Percentiles rank a stretch among this genome's conserved stretches.
Conservation (phyloP, 345 rosid species). For the Jatropha curcas region DNA sequence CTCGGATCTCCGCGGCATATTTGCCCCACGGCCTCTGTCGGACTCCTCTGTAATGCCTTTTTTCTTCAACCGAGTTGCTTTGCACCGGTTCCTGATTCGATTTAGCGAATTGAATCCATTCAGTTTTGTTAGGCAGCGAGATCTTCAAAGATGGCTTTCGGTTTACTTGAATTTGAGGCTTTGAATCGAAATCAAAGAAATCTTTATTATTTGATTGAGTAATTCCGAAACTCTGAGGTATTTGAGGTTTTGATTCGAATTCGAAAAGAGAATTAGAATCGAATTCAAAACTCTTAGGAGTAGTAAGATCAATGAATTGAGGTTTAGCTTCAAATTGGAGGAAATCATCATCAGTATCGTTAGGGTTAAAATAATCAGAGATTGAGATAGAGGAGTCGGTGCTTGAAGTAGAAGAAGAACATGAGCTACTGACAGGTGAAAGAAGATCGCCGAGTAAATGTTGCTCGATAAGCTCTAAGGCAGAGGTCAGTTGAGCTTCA, state of each 20-base stretch:
- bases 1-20: slow-evolving; percentile 95
- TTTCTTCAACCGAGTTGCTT: slow-evolving; percentile 23
- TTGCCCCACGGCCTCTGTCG: slow-evolving; percentile 94
- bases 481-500: slow-evolving; percentile 31
- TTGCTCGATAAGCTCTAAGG: slow-evolving; percentile 50
- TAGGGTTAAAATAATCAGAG: slow-evolving; percentile 10
- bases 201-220: background rate
- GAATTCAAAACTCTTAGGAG: slow-evolving; percentile 25
- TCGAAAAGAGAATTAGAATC: background rate
- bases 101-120: slow-evolving; percentile 48
- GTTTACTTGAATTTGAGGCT: slow-evolving; percentile 35
- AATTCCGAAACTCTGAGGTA: background rate
- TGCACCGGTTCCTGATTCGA: slow-evolving; percentile 1
- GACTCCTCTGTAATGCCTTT: slow-evolving; percentile 85
- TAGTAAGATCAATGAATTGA: slow-evolving; percentile 30
- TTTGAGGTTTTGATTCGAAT: background rate
- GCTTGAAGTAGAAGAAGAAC: slow-evolving; percentile 22
- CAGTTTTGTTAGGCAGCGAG: slow-evolving; percentile 47
- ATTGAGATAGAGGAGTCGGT: slow-evolving; percentile 27
- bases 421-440: background rate
- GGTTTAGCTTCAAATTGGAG: slow-evolving; percentile 43
- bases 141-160: slow-evolving; percentile 56
- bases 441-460: slow-evolving; percentile 51
- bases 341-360: slow-evolving; percentile 23
- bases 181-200: slow-evolving; percentile 34